Percentiles rank a stretch among this genome's conserved stretches.
phyloP scores from a whole-genome alignment of 2,329 filamentous ascomycete genomes.

The Phialophora chinensis region DNA sequence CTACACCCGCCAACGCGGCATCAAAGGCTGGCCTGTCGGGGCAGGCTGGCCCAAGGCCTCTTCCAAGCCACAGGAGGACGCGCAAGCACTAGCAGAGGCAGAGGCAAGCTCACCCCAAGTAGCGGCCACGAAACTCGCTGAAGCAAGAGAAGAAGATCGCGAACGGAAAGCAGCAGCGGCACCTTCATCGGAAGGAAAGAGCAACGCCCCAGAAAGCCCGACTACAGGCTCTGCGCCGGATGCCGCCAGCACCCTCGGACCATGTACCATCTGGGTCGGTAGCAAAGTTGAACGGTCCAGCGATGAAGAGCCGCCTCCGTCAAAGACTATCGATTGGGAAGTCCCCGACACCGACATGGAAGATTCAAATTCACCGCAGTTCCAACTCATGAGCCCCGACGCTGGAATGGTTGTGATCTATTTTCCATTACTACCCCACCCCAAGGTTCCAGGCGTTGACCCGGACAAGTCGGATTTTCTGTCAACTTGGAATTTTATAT shows the following conservation, averaged over 20 bases:
- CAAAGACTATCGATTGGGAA: constrained; percentile 55
- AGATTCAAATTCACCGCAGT: constrained; percentile 42
- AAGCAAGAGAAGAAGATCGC: constrained; percentile 57
- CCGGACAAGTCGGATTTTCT: constrained; percentile 84
- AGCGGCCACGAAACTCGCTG: constrained; percentile 66
- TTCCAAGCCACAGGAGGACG: constrained; percentile 65
- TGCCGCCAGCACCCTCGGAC: constrained; percentile 63
- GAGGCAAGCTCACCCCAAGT: constrained; percentile 66
- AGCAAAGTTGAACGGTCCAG: constrained; percentile 74
- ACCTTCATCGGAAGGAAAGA: constrained; percentile 14
- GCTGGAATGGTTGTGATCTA: constrained; percentile 91
- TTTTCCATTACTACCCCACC: constrained; percentile 84
- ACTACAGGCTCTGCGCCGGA: constrained; percentile 55
- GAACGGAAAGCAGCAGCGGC: constrained; percentile 41
- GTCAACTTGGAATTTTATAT: constrained; percentile 98
- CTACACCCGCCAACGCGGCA: constrained; percentile 84
- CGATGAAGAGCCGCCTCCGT: constrained; percentile 59
- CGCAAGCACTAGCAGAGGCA: constrained; percentile 70
- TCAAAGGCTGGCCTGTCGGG: constrained; percentile 93
- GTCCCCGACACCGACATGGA: constrained; percentile 61
- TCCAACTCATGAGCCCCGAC: constrained; percentile 73
- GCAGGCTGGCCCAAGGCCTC: constrained; percentile 83
- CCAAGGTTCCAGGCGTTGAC: constrained; percentile 77
- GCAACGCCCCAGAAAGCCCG: constrained; percentile 48
- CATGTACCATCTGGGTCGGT: constrained; percentile 96